These are phyloP conservation scores for Tricladium varicosporioides DNA, from an alignment of 2,329 filamentous ascomycete species.

Conservation along the genomic window DNA sequence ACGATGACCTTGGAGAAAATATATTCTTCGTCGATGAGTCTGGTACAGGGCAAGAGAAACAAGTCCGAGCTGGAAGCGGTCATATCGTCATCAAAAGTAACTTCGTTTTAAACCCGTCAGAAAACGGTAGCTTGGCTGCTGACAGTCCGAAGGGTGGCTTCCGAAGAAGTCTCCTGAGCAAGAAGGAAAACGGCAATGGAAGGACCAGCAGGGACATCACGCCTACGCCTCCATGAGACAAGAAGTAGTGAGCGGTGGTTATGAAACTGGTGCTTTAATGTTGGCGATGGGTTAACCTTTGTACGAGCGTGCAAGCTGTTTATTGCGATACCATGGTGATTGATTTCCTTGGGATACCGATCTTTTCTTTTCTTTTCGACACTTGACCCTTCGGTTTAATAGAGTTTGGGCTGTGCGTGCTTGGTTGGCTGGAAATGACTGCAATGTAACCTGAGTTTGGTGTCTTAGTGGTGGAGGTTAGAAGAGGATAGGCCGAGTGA, in stretches of 20 bases:
- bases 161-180: conserved; percentile 55
- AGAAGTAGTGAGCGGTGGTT: background rate
- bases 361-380: background rate
- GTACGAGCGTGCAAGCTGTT: background rate
- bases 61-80: conserved; percentile 70
- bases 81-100: conserved; percentile 70
- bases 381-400: too few relatives aligned
- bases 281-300: background rate
- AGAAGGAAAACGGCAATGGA: conserved; percentile 41
- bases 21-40: conserved; percentile 91
- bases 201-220: conserved; percentile 40
- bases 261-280: background rate
- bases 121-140: conserved; percentile 14
- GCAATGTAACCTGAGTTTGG: too few relatives aligned
- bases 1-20: conserved; percentile 80
- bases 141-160: conserved; percentile 44
- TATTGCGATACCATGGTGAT: background rate
- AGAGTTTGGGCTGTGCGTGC: too few relatives aligned
- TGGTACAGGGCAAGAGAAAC: conserved; percentile 65
- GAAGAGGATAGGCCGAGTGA: too few relatives aligned
- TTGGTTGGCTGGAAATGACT: too few relatives aligned
- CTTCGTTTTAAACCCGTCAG: conserved; percentile 55
- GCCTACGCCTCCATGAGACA: background rate
- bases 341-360: background rate
- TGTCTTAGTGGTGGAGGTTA: too few relatives aligned